These are phyloP conservation scores for Pythium pyrilobum DNA, from an alignment of 352 stramenopile species.

Conservation along the genomic window DNA sequence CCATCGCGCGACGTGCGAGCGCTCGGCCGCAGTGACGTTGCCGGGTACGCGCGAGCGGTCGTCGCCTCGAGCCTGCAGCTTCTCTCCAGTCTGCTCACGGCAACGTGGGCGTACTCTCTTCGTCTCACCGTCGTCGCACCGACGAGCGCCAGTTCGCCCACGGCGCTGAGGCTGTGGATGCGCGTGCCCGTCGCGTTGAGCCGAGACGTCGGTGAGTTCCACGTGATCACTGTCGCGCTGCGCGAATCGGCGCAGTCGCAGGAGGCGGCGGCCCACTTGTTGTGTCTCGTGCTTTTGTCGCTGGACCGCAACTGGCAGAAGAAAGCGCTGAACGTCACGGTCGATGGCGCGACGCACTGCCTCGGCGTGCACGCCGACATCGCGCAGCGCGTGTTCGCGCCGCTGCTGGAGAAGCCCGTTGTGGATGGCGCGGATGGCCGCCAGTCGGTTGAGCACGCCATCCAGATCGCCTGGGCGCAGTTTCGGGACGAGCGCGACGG, in stretches of 20 bases:
- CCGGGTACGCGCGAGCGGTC: not conserved
- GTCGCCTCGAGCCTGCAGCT: conserved; percentile 8
- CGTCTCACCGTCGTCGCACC: not conserved
- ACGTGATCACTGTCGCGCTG: conserved; percentile 26
- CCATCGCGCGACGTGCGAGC: not conserved
- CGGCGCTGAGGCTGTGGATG: conserved; percentile 20
- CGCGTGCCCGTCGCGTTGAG: conserved; percentile 10
- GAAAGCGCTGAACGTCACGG: conserved; percentile 22
- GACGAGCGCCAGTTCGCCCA: not conserved
- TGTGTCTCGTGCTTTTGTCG: conserved; percentile 5
- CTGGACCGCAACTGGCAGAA: conserved; percentile 23
- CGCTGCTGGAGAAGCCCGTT: not conserved
- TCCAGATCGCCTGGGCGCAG: not conserved
- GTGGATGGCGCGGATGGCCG: not conserved
- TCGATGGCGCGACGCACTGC: conserved; percentile 2
- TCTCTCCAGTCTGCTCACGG: not conserved
- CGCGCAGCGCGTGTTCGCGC: not conserved
- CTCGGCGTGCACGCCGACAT: conserved; percentile 3
- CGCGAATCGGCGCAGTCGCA: conserved; percentile 8
- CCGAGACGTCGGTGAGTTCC: conserved; percentile 17
- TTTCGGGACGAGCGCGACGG: not conserved
- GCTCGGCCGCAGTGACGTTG: not conserved
- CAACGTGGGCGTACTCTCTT: conserved; percentile 12
- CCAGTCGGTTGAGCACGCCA: not conserved
- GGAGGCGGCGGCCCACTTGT: conserved; percentile 1